Conservation (phyloP, 805 yeast genomes). For the Saturnispora sanitii region DNA sequence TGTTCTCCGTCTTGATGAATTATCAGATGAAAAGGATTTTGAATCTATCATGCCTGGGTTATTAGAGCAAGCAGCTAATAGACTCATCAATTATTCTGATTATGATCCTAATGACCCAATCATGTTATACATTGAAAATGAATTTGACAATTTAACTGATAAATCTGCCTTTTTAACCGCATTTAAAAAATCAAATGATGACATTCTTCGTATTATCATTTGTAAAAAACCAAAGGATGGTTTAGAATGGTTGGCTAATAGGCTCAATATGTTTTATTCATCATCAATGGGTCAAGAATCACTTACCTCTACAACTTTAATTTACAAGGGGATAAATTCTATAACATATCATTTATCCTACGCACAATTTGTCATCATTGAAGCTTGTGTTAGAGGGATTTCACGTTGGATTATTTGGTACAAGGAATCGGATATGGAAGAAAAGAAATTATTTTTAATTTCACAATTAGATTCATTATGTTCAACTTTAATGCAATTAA, state of each 20-base stretch:
- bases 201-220: slow-evolving; percentile 76
- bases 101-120: slow-evolving; percentile 57
- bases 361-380: slow-evolving; percentile 78
- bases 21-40: slow-evolving; percentile 48
- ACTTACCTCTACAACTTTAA: slow-evolving; percentile 43
- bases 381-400: slow-evolving; percentile 84
- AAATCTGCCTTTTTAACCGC: slow-evolving; percentile 64
- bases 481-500: slow-evolving; percentile 63
- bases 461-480: slow-evolving; percentile 60
- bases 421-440: slow-evolving; percentile 42
- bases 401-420: slow-evolving; percentile 96
- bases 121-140: slow-evolving; percentile 62
- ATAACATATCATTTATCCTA: slow-evolving; percentile 68
- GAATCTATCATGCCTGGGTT: slow-evolving; percentile 52
- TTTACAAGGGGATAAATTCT: slow-evolving; percentile 43
- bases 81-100: slow-evolving; percentile 64
- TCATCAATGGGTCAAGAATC: slow-evolving; percentile 60
- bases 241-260: slow-evolving; percentile 66
- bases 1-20: slow-evolving; percentile 70
- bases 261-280: slow-evolving; percentile 64
- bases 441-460: slow-evolving; percentile 40
- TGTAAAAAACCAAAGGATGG: slow-evolving; percentile 82
- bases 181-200: slow-evolving; percentile 79
- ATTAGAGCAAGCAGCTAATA: slow-evolving; percentile 65
- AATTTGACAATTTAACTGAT: slow-evolving; percentile 83